Evolutionary conservation across 2,329 filamentous ascomycete species (phyloP), one percentile per base, ranked within the genome.

Genomic region (Allantophomopsis lycopodina): DNA sequence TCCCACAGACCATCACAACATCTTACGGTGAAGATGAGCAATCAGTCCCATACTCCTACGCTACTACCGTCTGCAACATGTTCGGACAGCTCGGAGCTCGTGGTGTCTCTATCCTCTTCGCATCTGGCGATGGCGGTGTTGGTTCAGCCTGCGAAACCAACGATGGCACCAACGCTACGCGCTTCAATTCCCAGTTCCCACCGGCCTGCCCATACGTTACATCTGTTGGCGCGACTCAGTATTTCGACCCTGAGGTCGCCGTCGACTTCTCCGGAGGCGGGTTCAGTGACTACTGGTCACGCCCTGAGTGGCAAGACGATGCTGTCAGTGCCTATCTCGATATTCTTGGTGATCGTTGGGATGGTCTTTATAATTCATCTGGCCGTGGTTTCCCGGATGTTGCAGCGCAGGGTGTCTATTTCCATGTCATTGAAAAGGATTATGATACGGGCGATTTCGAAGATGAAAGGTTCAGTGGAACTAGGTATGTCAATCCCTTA

Each of bases 1-100:
- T 82, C 2, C 76, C 78, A 0, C 67, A 73, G 36, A 69, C 76
- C 11, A 68, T 83, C 51, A 71, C 66, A 40, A 76, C 73, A 10
- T 79, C 74, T 0, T 83, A 83, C 52, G 76, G 73, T 37, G 78
- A 82, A 40, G 66, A 73, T 41, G 78, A 83, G 56, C 73, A 79
- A 51, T 67, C 69, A 1, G 63, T 83, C 0, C 76, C 78, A 0
- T 49, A 58, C 2, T 66, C 67, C 7, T 83, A 80, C 49, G 74
- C 75, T 18, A 59, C 62, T 37, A 66, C 66, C 38, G 72, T 77
- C 4, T 83, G 78, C 60, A 64, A 69, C 45, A 60, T 74, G 42
- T 76, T 80, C 48, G 73, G 68, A 14, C 67, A 78, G 49, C 68
- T 82, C 30, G 76, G 73, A 13, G 69, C 72, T 3, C 71, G 76